Evolutionary conservation across 768 basidiomycete genomes (phyloP).

Genomic region (Hericium erinaceus): DNA sequence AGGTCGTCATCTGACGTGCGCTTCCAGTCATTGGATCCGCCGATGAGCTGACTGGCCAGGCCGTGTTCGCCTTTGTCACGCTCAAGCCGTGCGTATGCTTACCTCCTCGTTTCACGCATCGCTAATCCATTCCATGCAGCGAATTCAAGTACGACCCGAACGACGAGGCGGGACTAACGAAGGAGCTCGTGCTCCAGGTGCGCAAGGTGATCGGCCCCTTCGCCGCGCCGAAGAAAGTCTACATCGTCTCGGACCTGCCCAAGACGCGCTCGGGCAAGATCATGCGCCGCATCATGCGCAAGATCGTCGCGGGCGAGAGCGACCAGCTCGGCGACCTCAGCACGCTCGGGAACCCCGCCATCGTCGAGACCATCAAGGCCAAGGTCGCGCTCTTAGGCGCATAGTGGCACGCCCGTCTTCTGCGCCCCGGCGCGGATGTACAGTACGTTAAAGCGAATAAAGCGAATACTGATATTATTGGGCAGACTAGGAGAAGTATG

Average conservation of each 20-base stretch:
- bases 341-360: conserved; percentile 80
- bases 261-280: conserved; percentile 97
- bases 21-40: conserved; percentile 64
- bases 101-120: background rate
- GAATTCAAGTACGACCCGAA: conserved; percentile 72
- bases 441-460: no score
- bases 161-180: conserved; percentile 62
- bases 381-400: conserved; percentile 43
- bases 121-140: conserved; percentile 22
- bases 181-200: conserved; percentile 91
- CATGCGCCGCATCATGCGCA: conserved; percentile 93
- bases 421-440: background rate
- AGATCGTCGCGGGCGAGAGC: conserved; percentile 89
- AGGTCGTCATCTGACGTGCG: background rate
- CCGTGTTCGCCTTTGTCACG: conserved; percentile 90
- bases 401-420: background rate
- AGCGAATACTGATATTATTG: no score
- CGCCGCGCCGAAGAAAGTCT: conserved; percentile 91
- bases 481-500: no score
- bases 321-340: conserved; percentile 94
- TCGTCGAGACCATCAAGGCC: conserved; percentile 79
- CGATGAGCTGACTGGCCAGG: conserved; percentile 87
- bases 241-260: conserved; percentile 74
- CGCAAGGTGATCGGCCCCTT: conserved; percentile 98
- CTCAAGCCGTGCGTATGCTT: conserved; percentile 76